Conservation (phyloP, 108 stramenopile species). For the Skeletonema costatum region DNA sequence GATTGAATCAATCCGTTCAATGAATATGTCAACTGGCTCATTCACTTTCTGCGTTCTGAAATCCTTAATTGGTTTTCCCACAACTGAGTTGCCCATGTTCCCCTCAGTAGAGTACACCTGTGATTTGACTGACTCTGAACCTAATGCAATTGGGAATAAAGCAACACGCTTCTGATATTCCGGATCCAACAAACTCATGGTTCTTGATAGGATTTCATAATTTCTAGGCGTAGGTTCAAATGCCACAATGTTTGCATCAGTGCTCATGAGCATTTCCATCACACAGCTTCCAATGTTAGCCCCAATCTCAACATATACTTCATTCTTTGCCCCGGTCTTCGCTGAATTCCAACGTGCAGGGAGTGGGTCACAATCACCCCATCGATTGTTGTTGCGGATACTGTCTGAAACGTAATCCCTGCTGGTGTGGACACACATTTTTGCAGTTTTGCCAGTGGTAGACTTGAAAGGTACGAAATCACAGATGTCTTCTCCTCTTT, state of each 20-base stretch:
- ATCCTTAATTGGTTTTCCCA: conserved; percentile 10
- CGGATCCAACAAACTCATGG: background rate
- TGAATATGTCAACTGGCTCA: background rate
- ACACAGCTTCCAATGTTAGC: conserved; percentile 46
- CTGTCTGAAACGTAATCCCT: background rate
- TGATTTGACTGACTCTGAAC: background rate
- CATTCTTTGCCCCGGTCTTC: background rate
- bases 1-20: conserved; percentile 17
- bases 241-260: conserved; percentile 39
- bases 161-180: conserved; percentile 22
- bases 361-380: conserved; percentile 12
- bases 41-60: too few relatives aligned
- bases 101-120: conserved; percentile 3
- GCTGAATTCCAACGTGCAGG: conserved; percentile 8
- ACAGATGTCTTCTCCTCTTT: too few relatives aligned
- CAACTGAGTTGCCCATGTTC: conserved; percentile 28
- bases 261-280: conserved; percentile 40
- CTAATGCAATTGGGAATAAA: conserved; percentile 21
- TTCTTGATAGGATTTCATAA: conserved; percentile 2
- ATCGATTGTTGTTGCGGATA: background rate
- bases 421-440: background rate
- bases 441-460: background rate
- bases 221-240: conserved; percentile 46
- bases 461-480: background rate
- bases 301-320: conserved; percentile 35